Percentiles rank a stretch among this genome's conserved stretches.
These are phyloP conservation scores for Mucor lusitanicus DNA, from an alignment of 371 early-diverging fungal species.

Conservation along the genomic window DNA sequence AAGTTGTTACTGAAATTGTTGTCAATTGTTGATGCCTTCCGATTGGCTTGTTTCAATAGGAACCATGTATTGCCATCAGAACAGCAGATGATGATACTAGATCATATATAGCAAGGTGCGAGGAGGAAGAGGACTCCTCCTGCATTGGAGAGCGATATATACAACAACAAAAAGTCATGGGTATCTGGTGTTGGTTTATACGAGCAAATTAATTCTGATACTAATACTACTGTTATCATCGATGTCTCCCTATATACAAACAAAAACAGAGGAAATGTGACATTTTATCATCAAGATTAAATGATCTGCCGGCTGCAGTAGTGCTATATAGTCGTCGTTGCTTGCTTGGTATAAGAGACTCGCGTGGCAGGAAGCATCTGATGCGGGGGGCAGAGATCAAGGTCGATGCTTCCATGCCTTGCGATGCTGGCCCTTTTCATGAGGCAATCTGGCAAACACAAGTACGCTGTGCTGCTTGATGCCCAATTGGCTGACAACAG, in stretches of 20 bases:
- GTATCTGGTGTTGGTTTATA: neutral
- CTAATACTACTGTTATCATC: neutral
- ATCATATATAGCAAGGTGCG: neutral
- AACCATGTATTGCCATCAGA: neutral
- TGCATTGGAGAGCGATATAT: neutral
- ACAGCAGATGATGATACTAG: neutral
- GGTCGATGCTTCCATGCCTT: constrained; percentile 20
- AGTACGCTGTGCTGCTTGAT: constrained; percentile 37
- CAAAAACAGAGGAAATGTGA: neutral
- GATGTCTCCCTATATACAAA: neutral
- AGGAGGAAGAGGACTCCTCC: no score
- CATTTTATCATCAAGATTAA: neutral
- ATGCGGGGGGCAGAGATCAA: neutral
- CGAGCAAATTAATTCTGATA: neutral
- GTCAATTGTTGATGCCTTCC: neutral
- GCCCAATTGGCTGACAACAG: constrained; percentile 39
- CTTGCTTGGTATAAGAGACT: neutral
- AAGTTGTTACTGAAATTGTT: neutral
- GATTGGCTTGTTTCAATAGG: neutral
- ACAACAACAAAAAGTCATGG: neutral
- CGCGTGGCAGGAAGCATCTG: neutral
- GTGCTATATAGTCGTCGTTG: no score
- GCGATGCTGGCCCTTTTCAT: constrained; percentile 35
- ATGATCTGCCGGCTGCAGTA: neutral
- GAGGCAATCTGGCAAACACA: constrained; percentile 27